Percentiles rank a stretch among this genome's conserved stretches.
These are phyloP conservation scores for Tricholoma sp. DNA, from an alignment of 768 basidiomycete species.

Conservation along the genomic window DNA sequence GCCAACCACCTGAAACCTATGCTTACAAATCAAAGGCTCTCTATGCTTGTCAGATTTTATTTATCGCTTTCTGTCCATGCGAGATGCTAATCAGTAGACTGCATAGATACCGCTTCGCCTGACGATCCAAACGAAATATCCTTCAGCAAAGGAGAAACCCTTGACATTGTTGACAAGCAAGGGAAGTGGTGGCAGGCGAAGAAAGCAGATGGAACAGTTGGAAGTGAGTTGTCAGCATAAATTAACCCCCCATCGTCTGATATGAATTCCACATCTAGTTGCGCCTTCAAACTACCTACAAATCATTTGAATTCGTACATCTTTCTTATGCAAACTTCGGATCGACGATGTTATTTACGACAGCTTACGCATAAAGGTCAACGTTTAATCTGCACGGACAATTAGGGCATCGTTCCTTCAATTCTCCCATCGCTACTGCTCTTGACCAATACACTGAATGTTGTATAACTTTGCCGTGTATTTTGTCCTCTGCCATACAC, in stretches of 20 bases:
- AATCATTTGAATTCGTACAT: slow-evolving; percentile 46
- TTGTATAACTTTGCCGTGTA: slow-evolving; percentile 6
- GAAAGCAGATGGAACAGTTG: slow-evolving; percentile 68
- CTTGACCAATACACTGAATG: slow-evolving; percentile 8
- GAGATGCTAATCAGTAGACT: slow-evolving; percentile 15
- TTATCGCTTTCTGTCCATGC: slow-evolving; percentile 2
- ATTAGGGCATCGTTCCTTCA: slow-evolving; percentile 3
- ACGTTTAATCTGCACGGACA: slow-evolving; percentile 7
- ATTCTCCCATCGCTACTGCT: background rate
- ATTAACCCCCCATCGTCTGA: background rate
- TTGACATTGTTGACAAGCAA: slow-evolving; percentile 90
- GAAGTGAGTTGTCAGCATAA: slow-evolving; percentile 56
- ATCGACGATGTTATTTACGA: slow-evolving; percentile 17
- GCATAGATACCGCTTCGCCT: slow-evolving; percentile 80
- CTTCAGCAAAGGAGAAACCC: slow-evolving; percentile 85
- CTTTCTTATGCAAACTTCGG: slow-evolving; percentile 4
- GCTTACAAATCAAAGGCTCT: slow-evolving; percentile 82
- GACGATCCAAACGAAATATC: slow-evolving; percentile 97
- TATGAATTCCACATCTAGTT: slow-evolving; percentile 38
- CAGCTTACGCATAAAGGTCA: slow-evolving; percentile 11
- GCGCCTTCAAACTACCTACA: slow-evolving; percentile 85
- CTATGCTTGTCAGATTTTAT: slow-evolving; percentile 68
- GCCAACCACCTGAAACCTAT: slow-evolving; percentile 37
- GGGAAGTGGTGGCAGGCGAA: slow-evolving; percentile 93
- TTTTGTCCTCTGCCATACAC: slow-evolving; percentile 7